Evolutionary conservation across 345 rosid species (phyloP).

Genomic region (Eucalyptus cladocalyx): DNA sequence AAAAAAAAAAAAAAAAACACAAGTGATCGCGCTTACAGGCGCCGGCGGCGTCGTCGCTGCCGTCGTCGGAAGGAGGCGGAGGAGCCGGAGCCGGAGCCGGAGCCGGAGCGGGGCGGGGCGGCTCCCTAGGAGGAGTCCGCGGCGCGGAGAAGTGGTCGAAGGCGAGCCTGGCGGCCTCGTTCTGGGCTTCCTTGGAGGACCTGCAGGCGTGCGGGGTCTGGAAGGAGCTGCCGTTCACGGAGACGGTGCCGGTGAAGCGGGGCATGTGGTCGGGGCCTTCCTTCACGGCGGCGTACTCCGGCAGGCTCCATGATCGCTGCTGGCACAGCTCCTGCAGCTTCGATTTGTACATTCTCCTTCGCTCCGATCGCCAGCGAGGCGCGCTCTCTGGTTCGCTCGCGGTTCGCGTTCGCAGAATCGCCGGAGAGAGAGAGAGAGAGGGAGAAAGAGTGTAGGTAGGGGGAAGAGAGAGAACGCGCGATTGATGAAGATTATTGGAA

Average conservation of each 20-base stretch:
- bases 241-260: constrained; percentile 12
- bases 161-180: constrained; percentile 22
- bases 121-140: neutral
- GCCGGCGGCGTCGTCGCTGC: neutral
- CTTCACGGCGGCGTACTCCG: constrained; percentile 5
- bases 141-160: neutral
- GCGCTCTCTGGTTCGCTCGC: neutral
- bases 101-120: neutral
- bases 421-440: neutral
- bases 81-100: neutral
- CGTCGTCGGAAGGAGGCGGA: neutral
- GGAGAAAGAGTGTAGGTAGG: neutral
- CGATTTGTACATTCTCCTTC: constrained; percentile 12
- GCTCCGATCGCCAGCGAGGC: neutral
- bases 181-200: constrained; percentile 22
- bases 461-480: neutral
- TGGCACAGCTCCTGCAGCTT: constrained; percentile 25
- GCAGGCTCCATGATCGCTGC: constrained; percentile 6
- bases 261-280: constrained; percentile 18
- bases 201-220: neutral
- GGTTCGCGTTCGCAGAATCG: neutral
- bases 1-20: neutral
- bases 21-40: neutral
- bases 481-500: neutral
- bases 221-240: constrained; percentile 15